These are phyloP conservation scores for Calvatia gigantea DNA, from an alignment of 768 basidiomycete species.

Conservation along the genomic window DNA sequence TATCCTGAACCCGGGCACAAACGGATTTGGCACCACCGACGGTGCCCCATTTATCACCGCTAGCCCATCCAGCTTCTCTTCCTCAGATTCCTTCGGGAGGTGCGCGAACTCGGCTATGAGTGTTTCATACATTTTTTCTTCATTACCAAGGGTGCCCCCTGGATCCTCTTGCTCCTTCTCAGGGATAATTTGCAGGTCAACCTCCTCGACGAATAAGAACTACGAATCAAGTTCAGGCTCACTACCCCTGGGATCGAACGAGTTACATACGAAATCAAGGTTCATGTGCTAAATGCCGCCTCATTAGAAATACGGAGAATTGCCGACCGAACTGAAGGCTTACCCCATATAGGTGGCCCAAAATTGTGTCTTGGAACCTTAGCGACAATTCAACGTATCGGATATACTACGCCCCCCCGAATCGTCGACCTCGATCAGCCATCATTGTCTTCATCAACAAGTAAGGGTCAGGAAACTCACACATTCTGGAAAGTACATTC, in stretches of 20 bases:
- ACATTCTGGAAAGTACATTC: slow-evolving; percentile 84
- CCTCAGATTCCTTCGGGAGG: slow-evolving; percentile 49
- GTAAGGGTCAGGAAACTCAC: slow-evolving; percentile 39
- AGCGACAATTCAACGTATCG: slow-evolving; percentile 75
- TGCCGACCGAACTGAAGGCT: slow-evolving; percentile 9
- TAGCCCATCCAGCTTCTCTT: slow-evolving; percentile 48
- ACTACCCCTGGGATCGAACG: slow-evolving; percentile 4
- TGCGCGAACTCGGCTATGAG: slow-evolving; percentile 64
- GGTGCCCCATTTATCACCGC: slow-evolving; percentile 79
- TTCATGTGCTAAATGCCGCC: slow-evolving; percentile 66
- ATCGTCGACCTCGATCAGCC: slow-evolving; percentile 7
- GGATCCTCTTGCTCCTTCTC: slow-evolving; percentile 21
- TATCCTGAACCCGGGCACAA: slow-evolving; percentile 75
- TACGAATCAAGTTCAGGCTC: slow-evolving; percentile 22
- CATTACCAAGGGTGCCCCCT: slow-evolving; percentile 8
- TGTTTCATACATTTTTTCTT: slow-evolving; percentile 46
- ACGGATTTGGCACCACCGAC: slow-evolving; percentile 84
- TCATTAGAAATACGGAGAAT: slow-evolving; percentile 14
- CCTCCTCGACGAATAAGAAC: slow-evolving; percentile 56
- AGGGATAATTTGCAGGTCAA: slow-evolving; percentile 46
- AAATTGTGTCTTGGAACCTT: slow-evolving; percentile 81
- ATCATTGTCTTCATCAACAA: neutral
- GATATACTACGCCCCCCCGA: slow-evolving; percentile 40
- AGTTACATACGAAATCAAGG: slow-evolving; percentile 62
- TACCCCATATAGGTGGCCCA: slow-evolving; percentile 84